Evolutionary conservation across 2,329 filamentous ascomycete species (phyloP).

Genomic region (Acrodontium crateriforme): DNA sequence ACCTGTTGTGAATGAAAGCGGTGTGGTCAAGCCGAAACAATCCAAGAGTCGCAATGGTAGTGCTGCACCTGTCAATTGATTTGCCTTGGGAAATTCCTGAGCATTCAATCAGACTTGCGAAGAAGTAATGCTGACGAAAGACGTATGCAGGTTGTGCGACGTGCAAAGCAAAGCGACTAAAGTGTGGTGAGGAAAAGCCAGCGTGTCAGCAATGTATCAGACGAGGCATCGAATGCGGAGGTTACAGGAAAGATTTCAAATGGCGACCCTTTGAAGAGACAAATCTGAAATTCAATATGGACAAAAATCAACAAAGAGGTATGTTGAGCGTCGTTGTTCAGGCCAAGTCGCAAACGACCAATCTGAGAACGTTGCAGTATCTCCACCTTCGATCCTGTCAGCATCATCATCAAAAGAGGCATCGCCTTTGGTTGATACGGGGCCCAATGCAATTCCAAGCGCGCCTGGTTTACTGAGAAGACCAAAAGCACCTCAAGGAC

Average conservation of each 20-base stretch:
- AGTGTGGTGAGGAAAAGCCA: conserved; percentile 61
- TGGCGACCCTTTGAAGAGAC: conserved; percentile 58
- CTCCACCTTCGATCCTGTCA: conserved; percentile 8
- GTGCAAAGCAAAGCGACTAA: conserved; percentile 59
- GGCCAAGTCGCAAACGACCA: too few relatives aligned
- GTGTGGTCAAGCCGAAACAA: conserved; percentile 50
- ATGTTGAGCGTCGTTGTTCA: neutral
- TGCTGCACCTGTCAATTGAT: conserved; percentile 14
- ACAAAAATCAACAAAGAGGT: conserved; percentile 34
- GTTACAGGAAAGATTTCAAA: conserved; percentile 65
- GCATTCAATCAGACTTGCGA: conserved; percentile 1
- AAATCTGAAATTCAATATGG: conserved; percentile 35
- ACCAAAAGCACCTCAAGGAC: too few relatives aligned
- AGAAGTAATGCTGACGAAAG: conserved; percentile 4
- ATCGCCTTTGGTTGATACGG: conserved; percentile 8
- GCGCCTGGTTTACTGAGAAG: too few relatives aligned
- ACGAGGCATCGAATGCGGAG: conserved; percentile 51
- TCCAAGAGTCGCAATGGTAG: conserved; percentile 64
- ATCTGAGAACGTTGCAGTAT: conserved; percentile 7
- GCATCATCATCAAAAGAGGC: conserved; percentile 7
- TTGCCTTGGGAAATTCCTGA: conserved; percentile 1
- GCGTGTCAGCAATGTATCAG: conserved; percentile 52
- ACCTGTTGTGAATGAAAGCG: conserved; percentile 18
- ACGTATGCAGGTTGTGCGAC: conserved; percentile 49
- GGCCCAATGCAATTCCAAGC: too few relatives aligned